Evolutionary conservation across 495 filamentous ascomycete species (phyloP).

Genomic region (Annulohypoxylon bovei): DNA sequence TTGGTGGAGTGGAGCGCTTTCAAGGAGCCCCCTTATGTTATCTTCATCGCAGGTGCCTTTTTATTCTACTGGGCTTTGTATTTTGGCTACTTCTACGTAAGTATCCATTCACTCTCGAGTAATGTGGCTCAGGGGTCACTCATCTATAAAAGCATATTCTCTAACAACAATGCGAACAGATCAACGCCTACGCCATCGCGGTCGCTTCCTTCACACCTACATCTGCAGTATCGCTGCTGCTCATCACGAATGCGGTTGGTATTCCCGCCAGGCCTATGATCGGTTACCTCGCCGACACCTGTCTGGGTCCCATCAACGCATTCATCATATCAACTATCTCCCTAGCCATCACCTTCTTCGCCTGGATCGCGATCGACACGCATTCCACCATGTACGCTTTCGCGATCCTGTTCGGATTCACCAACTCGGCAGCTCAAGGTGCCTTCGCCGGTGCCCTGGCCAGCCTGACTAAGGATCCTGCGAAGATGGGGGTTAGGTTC

Average conservation of each 20-base stretch:
- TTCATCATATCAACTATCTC: constrained; percentile 45
- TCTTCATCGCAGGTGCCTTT: constrained; percentile 52
- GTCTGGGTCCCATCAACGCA: constrained; percentile 53
- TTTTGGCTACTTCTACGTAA: constrained; percentile 59
- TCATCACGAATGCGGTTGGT: constrained; percentile 55
- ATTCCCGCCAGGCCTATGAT: constrained; percentile 50
- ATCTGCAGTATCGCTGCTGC: constrained; percentile 52
- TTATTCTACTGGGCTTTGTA: constrained; percentile 57
- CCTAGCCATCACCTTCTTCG: constrained; percentile 49
- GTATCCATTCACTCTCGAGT: constrained; percentile 20
- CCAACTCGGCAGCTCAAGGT: constrained; percentile 53
- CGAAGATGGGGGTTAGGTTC: constrained; percentile 56
- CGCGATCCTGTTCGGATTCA: constrained; percentile 52
- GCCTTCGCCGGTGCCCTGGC: constrained; percentile 51
- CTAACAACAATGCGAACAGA: constrained; percentile 20
- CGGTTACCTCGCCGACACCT: constrained; percentile 53
- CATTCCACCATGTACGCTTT: constrained; percentile 54
- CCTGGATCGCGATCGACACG: constrained; percentile 52
- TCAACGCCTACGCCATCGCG: constrained; percentile 52
- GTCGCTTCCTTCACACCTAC: constrained; percentile 52
- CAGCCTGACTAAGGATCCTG: constrained; percentile 51
- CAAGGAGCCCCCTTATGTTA: constrained; percentile 51
- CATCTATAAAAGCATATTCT: background rate
- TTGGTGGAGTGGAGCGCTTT: constrained; percentile 57
- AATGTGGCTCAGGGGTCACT: background rate